A percentile compares a stretch with the other conserved stretches of the same genome.
Conservation (phyloP, 257 asterid species). For the Leptodermis oblonga region DNA sequence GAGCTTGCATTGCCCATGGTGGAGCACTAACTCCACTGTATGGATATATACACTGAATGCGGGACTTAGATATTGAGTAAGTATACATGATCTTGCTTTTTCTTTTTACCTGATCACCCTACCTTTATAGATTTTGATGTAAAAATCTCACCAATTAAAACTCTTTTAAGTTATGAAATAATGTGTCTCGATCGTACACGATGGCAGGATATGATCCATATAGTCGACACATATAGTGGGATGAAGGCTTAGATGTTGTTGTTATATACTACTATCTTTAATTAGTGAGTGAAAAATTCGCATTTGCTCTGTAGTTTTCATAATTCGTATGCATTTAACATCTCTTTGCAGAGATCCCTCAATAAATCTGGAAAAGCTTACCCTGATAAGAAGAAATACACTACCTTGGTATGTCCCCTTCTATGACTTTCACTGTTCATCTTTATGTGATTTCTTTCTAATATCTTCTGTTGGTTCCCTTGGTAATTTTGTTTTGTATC, state of each 20-base stretch:
- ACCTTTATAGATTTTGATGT: neutral
- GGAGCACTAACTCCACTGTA: constrained; percentile 72
- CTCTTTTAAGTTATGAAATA: too few relatives aligned
- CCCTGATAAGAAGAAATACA: constrained; percentile 57
- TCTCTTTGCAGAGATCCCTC: constrained; percentile 47
- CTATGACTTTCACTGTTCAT: neutral
- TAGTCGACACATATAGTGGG: too few relatives aligned
- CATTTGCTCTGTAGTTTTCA: too few relatives aligned
- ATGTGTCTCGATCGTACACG: too few relatives aligned
- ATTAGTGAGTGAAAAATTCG: too few relatives aligned
- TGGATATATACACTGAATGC: constrained; percentile 86
- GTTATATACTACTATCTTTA: too few relatives aligned
- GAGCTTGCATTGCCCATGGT: constrained; percentile 77
- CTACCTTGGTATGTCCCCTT: constrained; percentile 50
- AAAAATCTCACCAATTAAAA: neutral
- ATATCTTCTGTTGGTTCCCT: too few relatives aligned
- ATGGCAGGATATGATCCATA: too few relatives aligned
- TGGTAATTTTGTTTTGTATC: too few relatives aligned
- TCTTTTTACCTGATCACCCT: constrained; percentile 1
- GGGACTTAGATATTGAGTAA: constrained; percentile 68
- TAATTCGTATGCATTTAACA: neutral
- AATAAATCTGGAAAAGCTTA: constrained; percentile 28
- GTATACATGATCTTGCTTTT: constrained; percentile 29
- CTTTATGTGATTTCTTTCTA: neutral
- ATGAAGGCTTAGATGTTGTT: too few relatives aligned